A percentile compares a stretch with the other conserved stretches of the same genome.
Evolutionary conservation across 1,284 basidiomycete genomes (phyloP).

Genomic region (Phylloporus gajari): DNA sequence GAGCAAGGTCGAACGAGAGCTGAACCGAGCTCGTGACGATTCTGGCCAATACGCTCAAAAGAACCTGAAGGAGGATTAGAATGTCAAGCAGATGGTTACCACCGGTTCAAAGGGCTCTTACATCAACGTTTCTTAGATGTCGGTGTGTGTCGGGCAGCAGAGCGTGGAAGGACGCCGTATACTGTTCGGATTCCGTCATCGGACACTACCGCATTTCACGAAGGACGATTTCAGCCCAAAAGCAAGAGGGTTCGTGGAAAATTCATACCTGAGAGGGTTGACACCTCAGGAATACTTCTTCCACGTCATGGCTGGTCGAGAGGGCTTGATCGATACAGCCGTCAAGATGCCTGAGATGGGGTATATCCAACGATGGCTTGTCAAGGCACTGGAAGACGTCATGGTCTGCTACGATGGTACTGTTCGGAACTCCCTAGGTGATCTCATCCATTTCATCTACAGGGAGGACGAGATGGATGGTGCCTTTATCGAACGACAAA

Average conservation of each 20-base stretch:
- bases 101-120: conserved; percentile 98
- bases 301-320: conserved; percentile 99
- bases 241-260: conserved; percentile 98
- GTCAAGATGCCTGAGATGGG: neutral
- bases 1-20: conserved; percentile 76
- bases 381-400: conserved; percentile 85
- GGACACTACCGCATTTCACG: conserved; percentile 96
- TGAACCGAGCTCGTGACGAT: neutral
- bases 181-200: conserved; percentile 97
- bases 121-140: conserved; percentile 99
- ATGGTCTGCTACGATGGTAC: conserved; percentile 99
- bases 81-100: conserved; percentile 99
- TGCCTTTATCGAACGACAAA: conserved; percentile 96
- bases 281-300: conserved; percentile 99
- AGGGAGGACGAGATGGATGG: conserved; percentile 99
- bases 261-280: conserved; percentile 97
- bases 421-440: conserved; percentile 95
- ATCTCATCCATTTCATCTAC: conserved; percentile 96
- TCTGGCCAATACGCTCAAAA: conserved; percentile 76
- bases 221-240: conserved; percentile 99
- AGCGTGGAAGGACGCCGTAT: conserved; percentile 98
- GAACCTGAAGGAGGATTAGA: conserved; percentile 97
- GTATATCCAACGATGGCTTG: neutral
- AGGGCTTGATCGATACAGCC: conserved; percentile 91
- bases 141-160: conserved; percentile 98